These are phyloP conservation scores for Chlorella variabilis DNA, from an alignment of 163 green algal genomes.

Conservation along the genomic window DNA sequence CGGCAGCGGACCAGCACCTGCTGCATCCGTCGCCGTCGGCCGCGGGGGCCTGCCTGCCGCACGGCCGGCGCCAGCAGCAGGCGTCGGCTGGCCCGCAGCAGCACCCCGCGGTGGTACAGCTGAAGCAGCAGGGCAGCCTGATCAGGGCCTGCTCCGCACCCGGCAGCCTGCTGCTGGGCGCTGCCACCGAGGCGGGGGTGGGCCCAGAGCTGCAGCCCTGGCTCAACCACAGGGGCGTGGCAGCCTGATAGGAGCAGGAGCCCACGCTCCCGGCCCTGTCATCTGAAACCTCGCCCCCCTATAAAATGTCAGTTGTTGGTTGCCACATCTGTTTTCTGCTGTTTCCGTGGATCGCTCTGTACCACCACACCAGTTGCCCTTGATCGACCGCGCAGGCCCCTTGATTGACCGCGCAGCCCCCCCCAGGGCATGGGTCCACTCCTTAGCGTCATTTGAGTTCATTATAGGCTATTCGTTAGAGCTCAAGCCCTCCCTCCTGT, in stretches of 20 bases:
- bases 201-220: not conserved
- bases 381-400: too few relatives aligned
- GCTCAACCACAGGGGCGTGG: not conserved
- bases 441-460: too few relatives aligned
- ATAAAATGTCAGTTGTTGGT: too few relatives aligned
- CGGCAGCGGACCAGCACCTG: constrained; percentile 5
- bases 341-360: too few relatives aligned
- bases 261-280: too few relatives aligned
- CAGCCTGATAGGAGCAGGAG: not conserved
- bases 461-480: too few relatives aligned
- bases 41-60: not conserved
- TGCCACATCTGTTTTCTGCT: too few relatives aligned
- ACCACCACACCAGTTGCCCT: too few relatives aligned
- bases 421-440: too few relatives aligned
- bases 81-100: not conserved
- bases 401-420: too few relatives aligned
- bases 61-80: not conserved
- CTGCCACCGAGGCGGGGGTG: not conserved
- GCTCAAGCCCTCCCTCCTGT: too few relatives aligned
- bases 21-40: constrained; percentile 20
- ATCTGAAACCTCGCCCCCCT: too few relatives aligned
- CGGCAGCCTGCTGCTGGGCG: not conserved
- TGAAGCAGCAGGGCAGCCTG: not conserved
- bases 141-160: not conserved
- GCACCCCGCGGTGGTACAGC: not conserved